These are phyloP conservation scores for Mesembryanthemum crystallinum DNA, from an alignment of 148 eudicot genomes.

Conservation along the genomic window DNA sequence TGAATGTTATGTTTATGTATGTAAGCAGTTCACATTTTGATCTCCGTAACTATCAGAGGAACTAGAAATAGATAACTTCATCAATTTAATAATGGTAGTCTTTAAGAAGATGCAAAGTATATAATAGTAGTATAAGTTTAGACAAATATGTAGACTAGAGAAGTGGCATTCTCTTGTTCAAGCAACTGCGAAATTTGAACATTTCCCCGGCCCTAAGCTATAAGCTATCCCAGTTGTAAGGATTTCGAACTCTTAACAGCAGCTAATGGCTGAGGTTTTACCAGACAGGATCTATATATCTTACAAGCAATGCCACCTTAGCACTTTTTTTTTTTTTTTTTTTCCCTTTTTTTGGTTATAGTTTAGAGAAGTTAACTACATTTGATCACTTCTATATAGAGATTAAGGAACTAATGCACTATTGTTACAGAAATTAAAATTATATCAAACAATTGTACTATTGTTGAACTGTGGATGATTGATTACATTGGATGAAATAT, in stretches of 20 bases:
- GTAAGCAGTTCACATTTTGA: not conserved
- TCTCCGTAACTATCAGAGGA: conserved; percentile 7
- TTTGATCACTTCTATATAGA: not conserved
- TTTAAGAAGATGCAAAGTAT: conserved; percentile 28
- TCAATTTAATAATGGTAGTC: conserved; percentile 19
- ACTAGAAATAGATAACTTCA: not conserved
- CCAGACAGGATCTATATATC: conserved; percentile 19
- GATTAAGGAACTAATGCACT: too few species aligned
- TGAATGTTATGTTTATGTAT: not conserved
- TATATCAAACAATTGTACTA: too few species aligned
- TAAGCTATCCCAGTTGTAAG: conserved; percentile 23
- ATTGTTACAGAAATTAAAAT: too few species aligned
- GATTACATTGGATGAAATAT: not conserved
- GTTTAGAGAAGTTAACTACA: too few species aligned
- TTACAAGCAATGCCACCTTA: not conserved
- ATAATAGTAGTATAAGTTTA: not conserved
- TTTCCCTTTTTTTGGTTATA: too few species aligned
- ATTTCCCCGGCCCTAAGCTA: too few species aligned
- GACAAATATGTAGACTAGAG: conserved; percentile 23
- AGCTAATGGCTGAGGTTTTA: conserved; percentile 15
- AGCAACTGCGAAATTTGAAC: conserved; percentile 20
- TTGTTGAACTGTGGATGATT: not conserved
- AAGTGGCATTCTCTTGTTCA: conserved; percentile 10
- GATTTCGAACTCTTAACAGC: conserved; percentile 25
- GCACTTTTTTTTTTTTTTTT: too few species aligned